A percentile compares a stretch with the other conserved stretches of the same genome.
phyloP scores from a whole-genome alignment of 495 filamentous ascomycete species.

The Aspergillus taichungensis region DNA sequence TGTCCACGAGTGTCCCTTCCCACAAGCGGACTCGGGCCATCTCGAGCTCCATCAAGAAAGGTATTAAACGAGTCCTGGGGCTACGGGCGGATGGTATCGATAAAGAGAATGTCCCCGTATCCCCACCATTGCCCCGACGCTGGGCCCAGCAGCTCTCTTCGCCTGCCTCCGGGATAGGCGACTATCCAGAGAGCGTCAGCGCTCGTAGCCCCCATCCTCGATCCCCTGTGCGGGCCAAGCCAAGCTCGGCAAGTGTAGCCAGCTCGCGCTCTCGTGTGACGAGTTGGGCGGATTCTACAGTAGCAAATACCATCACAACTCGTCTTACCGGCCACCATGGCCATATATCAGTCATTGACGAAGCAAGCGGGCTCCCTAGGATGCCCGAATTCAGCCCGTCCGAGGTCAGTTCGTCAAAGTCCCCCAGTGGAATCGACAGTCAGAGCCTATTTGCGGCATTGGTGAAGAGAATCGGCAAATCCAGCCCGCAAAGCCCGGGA shows the following conservation, averaged over 20 bases:
- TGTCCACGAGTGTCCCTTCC: constrained; percentile 26
- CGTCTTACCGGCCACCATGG: constrained; percentile 37
- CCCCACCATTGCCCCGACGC: constrained; percentile 40
- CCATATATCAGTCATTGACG: constrained; percentile 58
- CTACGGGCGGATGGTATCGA: constrained; percentile 33
- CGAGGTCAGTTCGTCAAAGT: constrained; percentile 5
- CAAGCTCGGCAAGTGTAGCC: constrained; percentile 39
- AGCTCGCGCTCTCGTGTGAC: constrained; percentile 60
- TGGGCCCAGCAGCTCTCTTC: constrained; percentile 13
- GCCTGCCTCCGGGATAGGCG: background rate
- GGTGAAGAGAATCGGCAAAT: constrained; percentile 52
- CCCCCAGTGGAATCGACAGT: constrained; percentile 42
- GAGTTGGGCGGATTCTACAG: constrained; percentile 64
- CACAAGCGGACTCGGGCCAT: constrained; percentile 48
- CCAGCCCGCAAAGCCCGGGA: constrained; percentile 17
- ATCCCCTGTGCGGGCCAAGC: constrained; percentile 12
- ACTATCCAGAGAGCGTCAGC: background rate
- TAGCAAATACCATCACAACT: constrained; percentile 38
- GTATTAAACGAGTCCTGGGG: constrained; percentile 51
- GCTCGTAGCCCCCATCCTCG: constrained; percentile 9
- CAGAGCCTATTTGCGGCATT: constrained; percentile 66
- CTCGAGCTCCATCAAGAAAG: constrained; percentile 52
- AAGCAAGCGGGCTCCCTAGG: constrained; percentile 15
- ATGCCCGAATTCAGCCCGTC: background rate
- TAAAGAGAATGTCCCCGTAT: constrained; percentile 39